These are phyloP conservation scores for Pichia sp. DNA, from an alignment of 1,139 yeast genomes.

Conservation along the genomic window DNA sequence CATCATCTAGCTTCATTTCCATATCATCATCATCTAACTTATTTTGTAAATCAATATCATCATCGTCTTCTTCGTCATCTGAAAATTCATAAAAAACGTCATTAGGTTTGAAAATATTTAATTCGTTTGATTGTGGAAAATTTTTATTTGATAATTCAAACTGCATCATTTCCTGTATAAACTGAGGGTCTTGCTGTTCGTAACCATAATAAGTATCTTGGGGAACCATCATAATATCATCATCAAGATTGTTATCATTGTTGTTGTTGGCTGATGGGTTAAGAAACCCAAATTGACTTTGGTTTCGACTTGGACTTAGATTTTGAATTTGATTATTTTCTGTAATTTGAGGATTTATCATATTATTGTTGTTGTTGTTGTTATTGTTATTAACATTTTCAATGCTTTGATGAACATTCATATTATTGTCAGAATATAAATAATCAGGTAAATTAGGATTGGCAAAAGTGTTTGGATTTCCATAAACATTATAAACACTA, in stretches of 20 bases:
- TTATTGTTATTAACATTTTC: not conserved
- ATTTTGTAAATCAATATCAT: conserved; percentile 29
- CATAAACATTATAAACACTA: conserved; percentile 24
- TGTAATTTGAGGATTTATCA: conserved; percentile 7
- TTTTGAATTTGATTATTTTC: conserved; percentile 9
- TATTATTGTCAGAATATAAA: not conserved
- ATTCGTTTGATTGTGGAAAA: conserved; percentile 27
- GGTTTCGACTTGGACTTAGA: not conserved
- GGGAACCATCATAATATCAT: conserved; percentile 26
- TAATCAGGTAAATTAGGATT: conserved; percentile 16
- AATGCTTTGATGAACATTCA: not conserved
- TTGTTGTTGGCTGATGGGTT: not conserved
- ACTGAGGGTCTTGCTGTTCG: conserved; percentile 23
- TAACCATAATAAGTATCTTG: conserved; percentile 25
- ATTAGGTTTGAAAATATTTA: conserved; percentile 27
- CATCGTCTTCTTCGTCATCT: conserved; percentile 34
- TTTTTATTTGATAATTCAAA: conserved; percentile 24
- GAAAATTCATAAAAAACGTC: conserved; percentile 26
- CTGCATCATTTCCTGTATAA: conserved; percentile 24
- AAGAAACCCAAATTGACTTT: not conserved
- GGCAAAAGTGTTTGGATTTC: conserved; percentile 24
- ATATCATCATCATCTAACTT: conserved; percentile 25
- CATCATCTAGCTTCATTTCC: conserved; percentile 28
- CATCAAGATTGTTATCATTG: conserved; percentile 6
- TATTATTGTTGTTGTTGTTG: not conserved